Conservation (phyloP, 176 grass and related monocot species). For the Melocanna baccifera region DNA sequence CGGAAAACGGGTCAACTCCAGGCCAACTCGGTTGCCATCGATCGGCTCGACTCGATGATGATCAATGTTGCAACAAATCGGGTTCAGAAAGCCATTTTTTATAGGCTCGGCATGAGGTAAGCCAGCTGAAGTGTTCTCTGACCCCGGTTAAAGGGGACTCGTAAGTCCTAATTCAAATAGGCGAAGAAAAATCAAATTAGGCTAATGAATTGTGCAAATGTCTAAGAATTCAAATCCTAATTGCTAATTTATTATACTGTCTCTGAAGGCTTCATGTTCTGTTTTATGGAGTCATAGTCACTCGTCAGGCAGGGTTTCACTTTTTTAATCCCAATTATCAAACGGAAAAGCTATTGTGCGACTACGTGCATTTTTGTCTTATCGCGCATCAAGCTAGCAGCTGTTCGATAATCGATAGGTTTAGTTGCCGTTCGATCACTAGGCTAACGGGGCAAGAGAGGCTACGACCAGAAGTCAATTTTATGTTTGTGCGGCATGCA, state of each 20-base stretch:
- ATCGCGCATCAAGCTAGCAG: too few relatives aligned
- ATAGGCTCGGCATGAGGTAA: background rate
- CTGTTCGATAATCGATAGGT: too few relatives aligned
- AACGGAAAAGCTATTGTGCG: too few relatives aligned
- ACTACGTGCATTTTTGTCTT: too few relatives aligned
- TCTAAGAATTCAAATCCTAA: background rate
- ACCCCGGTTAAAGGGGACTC: background rate
- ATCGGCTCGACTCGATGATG: background rate
- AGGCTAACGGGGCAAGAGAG: too few relatives aligned
- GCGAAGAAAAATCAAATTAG: background rate
- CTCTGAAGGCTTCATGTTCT: background rate
- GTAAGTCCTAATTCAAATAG: background rate
- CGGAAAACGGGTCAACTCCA: background rate
- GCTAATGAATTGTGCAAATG: background rate
- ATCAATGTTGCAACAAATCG: too few relatives aligned
- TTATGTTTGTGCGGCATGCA: too few relatives aligned
- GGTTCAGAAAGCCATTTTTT: background rate
- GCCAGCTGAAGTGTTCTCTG: background rate
- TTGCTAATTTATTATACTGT: background rate
- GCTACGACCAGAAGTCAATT: too few relatives aligned
- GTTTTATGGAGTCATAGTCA: background rate
- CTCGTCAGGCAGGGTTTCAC: background rate
- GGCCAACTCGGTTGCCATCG: background rate
- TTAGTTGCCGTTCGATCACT: too few relatives aligned
- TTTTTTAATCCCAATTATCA: too few relatives aligned